Percentiles rank a stretch among this genome's conserved stretches.
Evolutionary conservation across 2,329 filamentous ascomycete species (phyloP).

Genomic region (Xylariomycetidae sp.): DNA sequence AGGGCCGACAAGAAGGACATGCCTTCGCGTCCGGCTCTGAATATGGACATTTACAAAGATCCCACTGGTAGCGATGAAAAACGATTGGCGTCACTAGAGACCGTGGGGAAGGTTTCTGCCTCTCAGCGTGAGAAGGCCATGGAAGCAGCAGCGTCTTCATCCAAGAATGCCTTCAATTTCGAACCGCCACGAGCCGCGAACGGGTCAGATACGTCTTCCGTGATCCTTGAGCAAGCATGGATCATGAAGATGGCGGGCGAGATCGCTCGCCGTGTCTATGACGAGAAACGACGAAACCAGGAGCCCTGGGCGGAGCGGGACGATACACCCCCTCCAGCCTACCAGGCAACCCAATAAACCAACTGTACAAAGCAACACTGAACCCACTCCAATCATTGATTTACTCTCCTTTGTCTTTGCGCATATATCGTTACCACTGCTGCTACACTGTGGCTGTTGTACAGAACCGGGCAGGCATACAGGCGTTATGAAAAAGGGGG

Average conservation of each 20-base stretch:
- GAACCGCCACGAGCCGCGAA: slow-evolving; percentile 27
- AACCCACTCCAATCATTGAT: too few species aligned
- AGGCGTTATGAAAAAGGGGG: too few species aligned
- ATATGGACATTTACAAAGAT: slow-evolving; percentile 29
- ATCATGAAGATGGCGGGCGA: slow-evolving; percentile 92
- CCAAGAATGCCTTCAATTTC: slow-evolving; percentile 26
- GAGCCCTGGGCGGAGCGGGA: slow-evolving; percentile 52
- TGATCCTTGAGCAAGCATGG: slow-evolving; percentile 76
- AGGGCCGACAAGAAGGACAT: slow-evolving; percentile 25
- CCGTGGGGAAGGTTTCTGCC: slow-evolving; percentile 7
- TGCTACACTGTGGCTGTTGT: too few species aligned
- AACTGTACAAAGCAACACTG: slow-evolving; percentile 7
- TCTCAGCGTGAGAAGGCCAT: slow-evolving; percentile 21
- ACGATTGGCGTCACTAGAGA: slow-evolving; percentile 8
- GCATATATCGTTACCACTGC: too few species aligned
- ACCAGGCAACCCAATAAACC: slow-evolving; percentile 46
- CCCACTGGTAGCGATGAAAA: slow-evolving; percentile 14
- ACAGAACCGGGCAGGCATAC: too few species aligned
- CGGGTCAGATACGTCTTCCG: slow-evolving; percentile 48
- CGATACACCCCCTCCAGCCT: slow-evolving; percentile 57
- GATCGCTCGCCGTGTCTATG: slow-evolving; percentile 80
- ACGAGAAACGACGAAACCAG: slow-evolving; percentile 66
- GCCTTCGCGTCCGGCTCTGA: slow-evolving; percentile 27
- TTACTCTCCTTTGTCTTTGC: slow-evolving; percentile 1
- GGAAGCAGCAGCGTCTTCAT: slow-evolving; percentile 16